phyloP scores from a whole-genome alignment of 2,329 filamentous ascomycete species.

The Trichophaea hybrida region DNA sequence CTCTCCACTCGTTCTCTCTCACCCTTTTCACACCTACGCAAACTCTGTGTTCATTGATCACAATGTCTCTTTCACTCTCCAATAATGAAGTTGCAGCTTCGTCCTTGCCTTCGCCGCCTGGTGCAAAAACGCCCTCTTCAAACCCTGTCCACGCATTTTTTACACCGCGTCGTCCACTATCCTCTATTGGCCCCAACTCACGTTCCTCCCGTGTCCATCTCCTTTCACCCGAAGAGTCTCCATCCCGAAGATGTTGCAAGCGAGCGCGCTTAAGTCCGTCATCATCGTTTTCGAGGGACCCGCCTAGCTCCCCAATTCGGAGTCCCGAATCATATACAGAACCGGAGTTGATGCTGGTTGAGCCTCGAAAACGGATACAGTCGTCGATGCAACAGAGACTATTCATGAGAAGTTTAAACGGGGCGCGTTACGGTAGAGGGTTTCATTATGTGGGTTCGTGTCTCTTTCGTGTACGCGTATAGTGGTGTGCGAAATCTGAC shows the following conservation, averaged over 20 bases:
- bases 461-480: slow-evolving; percentile 4
- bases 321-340: not conserved
- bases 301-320: not conserved
- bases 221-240: slow-evolving; percentile 18
- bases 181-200: slow-evolving; percentile 9
- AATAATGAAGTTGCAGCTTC: not conserved
- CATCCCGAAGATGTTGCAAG: slow-evolving; percentile 11
- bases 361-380: slow-evolving; percentile 4
- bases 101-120: not conserved
- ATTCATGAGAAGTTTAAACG: slow-evolving; percentile 16
- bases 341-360: too few relatives aligned
- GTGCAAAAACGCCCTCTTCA: not conserved
- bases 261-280: slow-evolving; percentile 5
- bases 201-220: slow-evolving; percentile 8
- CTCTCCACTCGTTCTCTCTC: not conserved
- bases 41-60: not conserved
- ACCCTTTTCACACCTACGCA: not conserved
- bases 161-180: slow-evolving; percentile 12
- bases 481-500: not conserved
- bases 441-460: slow-evolving; percentile 13
- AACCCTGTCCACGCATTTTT: slow-evolving; percentile 14
- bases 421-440: slow-evolving; percentile 3
- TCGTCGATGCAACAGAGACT: slow-evolving; percentile 7
- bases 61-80: not conserved
- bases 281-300: not conserved